These are phyloP conservation scores for Cymbidium sinense DNA, from an alignment of 106 monocot species.

Conservation along the genomic window DNA sequence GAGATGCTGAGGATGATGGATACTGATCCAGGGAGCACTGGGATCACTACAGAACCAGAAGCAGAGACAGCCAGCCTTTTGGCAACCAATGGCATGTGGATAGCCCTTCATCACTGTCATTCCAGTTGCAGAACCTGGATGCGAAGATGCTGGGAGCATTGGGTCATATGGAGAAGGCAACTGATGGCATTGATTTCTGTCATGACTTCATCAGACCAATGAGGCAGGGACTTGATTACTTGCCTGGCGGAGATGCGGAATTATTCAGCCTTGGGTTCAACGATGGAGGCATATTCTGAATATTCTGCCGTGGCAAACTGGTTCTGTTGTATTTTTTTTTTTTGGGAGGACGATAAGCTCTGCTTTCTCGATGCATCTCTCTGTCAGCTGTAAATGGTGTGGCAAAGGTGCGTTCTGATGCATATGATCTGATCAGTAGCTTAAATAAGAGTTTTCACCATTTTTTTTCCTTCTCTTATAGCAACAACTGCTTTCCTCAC, in stretches of 20 bases:
- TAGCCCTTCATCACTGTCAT: slow-evolving; percentile 2
- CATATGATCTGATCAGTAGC: too few species aligned
- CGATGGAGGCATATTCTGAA: background rate
- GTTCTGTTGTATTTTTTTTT: too few species aligned
- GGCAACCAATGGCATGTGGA: background rate
- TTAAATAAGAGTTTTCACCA: too few species aligned
- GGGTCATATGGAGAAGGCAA: slow-evolving; percentile 5
- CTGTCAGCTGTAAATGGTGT: too few species aligned
- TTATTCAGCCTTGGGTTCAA: background rate
- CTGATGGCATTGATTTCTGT: background rate
- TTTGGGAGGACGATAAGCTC: too few species aligned
- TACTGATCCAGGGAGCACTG: background rate
- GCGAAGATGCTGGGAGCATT: slow-evolving; percentile 17
- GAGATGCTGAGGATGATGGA: slow-evolving; percentile 39
- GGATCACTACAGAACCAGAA: too few species aligned
- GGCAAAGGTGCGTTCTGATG: too few species aligned
- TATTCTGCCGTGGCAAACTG: background rate
- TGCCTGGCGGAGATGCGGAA: background rate
- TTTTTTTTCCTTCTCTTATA: too few species aligned
- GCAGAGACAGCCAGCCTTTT: background rate
- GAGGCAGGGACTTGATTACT: slow-evolving; percentile 8
- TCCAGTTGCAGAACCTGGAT: slow-evolving; percentile 30
- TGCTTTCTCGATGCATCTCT: too few species aligned
- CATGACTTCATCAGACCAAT: slow-evolving; percentile 1
- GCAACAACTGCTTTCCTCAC: too few species aligned